Evolutionary conservation across 768 basidiomycete species (phyloP).

Genomic region (Suillus variegatus): DNA sequence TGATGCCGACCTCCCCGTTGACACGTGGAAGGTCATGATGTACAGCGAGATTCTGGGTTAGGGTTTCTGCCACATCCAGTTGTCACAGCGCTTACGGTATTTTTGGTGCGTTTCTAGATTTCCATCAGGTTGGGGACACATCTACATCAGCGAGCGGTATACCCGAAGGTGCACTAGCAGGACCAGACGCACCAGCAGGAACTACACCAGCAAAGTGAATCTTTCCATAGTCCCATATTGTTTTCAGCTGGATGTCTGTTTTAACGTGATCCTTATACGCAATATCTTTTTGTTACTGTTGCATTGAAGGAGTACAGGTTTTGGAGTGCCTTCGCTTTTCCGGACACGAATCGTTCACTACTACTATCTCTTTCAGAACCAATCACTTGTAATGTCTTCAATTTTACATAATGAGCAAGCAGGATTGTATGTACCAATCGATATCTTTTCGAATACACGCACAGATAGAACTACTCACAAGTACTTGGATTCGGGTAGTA

Average conservation of each 20-base stretch:
- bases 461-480: not conserved
- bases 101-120: constrained; percentile 48
- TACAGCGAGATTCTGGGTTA: constrained; percentile 95
- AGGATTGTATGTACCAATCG: constrained; percentile 13
- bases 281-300: constrained; percentile 5
- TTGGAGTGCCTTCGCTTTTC: not conserved
- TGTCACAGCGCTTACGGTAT: not conserved
- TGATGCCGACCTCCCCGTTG: constrained; percentile 96
- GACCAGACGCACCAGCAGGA: constrained; percentile 45
- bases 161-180: constrained; percentile 70
- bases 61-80: constrained; percentile 25
- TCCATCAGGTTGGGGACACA: constrained; percentile 75
- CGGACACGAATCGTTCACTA: constrained; percentile 2
- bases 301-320: constrained; percentile 7
- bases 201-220: constrained; percentile 13
- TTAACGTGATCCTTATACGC: not conserved
- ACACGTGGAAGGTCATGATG: constrained; percentile 99
- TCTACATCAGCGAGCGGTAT: constrained; percentile 35
- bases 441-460: constrained; percentile 15
- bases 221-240: not conserved
- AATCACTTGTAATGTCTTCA: constrained; percentile 2
- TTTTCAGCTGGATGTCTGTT: constrained; percentile 1
- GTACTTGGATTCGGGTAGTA: not conserved
- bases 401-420: not conserved
- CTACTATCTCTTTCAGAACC: constrained; percentile 2